Evolutionary conservation across 2,329 filamentous ascomycete genomes (phyloP).

Genomic region (Mycogone perniciosa): DNA sequence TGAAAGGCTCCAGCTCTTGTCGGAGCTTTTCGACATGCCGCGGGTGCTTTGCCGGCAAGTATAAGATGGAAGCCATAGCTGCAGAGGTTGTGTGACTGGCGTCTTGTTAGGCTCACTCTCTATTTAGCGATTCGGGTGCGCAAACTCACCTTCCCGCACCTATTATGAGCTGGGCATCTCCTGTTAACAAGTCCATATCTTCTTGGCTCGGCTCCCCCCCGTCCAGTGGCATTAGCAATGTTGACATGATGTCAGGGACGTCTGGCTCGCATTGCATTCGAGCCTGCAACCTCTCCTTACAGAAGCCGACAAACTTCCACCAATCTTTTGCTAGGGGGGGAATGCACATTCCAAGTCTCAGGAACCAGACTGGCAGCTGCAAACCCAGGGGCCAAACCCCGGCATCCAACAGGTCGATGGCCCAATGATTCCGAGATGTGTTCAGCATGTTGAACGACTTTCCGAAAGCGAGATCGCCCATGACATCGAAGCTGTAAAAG

Average conservation of each 20-base stretch:
- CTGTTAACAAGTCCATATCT: not conserved
- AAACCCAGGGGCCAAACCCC: not conserved
- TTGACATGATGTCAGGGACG: not conserved
- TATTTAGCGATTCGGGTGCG: not conserved
- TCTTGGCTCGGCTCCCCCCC: not conserved
- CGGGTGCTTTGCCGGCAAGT: constrained; percentile 24
- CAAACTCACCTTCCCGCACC: not conserved
- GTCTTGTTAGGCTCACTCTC: not conserved
- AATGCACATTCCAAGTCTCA: not conserved
- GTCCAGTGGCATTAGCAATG: not conserved
- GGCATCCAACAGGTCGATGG: not conserved
- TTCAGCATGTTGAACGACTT: constrained; percentile 30
- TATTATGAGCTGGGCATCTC: not conserved
- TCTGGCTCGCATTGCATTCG: not conserved
- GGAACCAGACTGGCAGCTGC: not conserved
- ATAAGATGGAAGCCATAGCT: constrained; percentile 26
- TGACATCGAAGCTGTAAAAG: constrained; percentile 33
- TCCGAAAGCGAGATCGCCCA: constrained; percentile 34
- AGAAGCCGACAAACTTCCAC: too few species aligned
- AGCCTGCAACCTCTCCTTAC: too few species aligned
- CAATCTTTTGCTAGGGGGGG: too few species aligned
- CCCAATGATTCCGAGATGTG: not conserved
- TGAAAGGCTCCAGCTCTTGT: not conserved
- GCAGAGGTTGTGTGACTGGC: constrained; percentile 28
- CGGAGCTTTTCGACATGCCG: not conserved